phyloP scores from a whole-genome alignment of 495 filamentous ascomycete species.

The Lophium mytilinum region DNA sequence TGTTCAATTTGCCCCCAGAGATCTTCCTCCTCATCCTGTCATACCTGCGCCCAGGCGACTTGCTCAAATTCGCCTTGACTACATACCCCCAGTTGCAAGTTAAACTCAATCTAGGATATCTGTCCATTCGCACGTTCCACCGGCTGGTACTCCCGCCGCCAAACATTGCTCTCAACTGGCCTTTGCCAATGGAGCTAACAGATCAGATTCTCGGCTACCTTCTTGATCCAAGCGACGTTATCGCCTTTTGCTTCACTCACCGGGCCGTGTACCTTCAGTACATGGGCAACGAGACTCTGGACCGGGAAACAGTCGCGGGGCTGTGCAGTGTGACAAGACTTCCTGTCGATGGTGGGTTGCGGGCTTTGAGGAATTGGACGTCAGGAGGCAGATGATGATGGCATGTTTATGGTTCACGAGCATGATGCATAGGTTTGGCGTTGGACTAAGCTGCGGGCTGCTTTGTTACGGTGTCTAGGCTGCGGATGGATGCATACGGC shows the following conservation, averaged over 20 bases:
- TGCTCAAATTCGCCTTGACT: constrained; percentile 34
- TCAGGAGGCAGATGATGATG: no score
- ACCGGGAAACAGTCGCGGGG: constrained; percentile 1
- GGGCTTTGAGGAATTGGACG: no score
- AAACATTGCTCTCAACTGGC: not conserved
- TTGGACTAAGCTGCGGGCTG: no score
- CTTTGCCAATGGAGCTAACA: constrained; percentile 15
- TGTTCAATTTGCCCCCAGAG: constrained; percentile 36
- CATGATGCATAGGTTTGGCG: no score
- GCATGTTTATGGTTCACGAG: no score
- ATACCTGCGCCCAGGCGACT: constrained; percentile 31
- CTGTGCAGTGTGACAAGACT: not conserved
- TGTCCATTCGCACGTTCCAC: not conserved
- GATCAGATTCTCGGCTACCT: constrained; percentile 13
- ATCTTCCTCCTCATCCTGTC: constrained; percentile 36
- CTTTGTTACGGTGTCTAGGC: no score
- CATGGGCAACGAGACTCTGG: not conserved
- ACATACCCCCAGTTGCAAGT: constrained; percentile 33
- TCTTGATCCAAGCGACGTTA: constrained; percentile 11
- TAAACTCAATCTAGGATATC: constrained; percentile 21
- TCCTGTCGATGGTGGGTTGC: no score
- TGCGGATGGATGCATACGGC: no score
- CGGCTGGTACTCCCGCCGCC: not conserved
- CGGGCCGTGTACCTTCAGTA: constrained; percentile 5
- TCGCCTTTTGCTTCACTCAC: constrained; percentile 12